Base-by-base conservation (phyloP, 257 asterid genomes). In the Solanum sitiens region DNA sequence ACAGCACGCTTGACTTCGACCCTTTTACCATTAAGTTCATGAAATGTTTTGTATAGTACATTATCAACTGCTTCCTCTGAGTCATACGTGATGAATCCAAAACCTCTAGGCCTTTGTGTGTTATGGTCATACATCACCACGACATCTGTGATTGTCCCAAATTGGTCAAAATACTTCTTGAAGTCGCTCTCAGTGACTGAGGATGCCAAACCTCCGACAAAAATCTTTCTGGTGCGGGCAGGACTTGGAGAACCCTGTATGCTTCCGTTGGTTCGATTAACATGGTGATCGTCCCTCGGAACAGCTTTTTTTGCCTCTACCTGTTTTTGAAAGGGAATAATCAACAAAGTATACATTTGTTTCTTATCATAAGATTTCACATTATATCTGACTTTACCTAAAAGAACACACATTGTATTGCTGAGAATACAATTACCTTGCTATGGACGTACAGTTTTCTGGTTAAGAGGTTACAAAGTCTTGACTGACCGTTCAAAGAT, bases 251-350 rank as follows among this genome's bases (percentile, higher is more conserved):
- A 95, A 14, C 94, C 93, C 25, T 93, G 98, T 87, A 91, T 87
- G 89, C 94, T 94, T 84, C 91, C 89, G 50, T 45, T 91, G 91
- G 89, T 90, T 88, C 91, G 88, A 86, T 63, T 91, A 42, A 87
- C 82, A 53, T 86, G 91, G 72, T 92, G 95, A 87, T 94, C 98
- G 30, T 96, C 98, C 89, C 95, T 94, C 30, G 99, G 99, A 86
- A 96, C 98, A 89, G 98, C 99, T 91, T 94, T 96, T 91, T 95
- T 95, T 85, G 98, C 98, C 89, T 96, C 99, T 89, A 96, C 99
- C 99, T 96, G 91, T 87, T 61, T 15, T 23, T 45, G 56, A 42
- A 85, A 37, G 67, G 82, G 7, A 67, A 85, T 27, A 23, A 84
- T 63, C 9, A 71, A 65, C 87, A 85, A 85, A 71, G 20, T 39